Base-by-base conservation (phyloP, 1,284 basidiomycete genomes). In the Leccinum pachyderme region DNA sequence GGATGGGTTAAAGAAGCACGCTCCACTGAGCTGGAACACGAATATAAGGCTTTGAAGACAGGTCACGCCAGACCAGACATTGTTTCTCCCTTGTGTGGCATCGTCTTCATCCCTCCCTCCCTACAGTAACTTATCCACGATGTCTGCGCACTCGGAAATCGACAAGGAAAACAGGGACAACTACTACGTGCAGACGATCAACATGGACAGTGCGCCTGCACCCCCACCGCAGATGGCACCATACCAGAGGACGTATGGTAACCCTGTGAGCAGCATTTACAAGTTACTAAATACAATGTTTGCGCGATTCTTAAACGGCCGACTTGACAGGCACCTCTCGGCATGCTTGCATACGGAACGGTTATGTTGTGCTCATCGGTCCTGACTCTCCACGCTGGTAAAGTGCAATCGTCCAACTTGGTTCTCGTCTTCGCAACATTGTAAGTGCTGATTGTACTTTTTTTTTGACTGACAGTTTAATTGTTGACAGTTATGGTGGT, bases 351-450 rank as follows among this genome's bases (percentile, higher is more conserved):
- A 25, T 67, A 67, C 31, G 64, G 68, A 31, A 67, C 65, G 6
- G 68, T 67, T 37, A 67, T 70, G 12, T 47, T 70, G 49, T 70
- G 68, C 47, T 70, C 65, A 6, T 67, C 65, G 1, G 37, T 67
- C 49, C 39, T 70, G 47, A 67, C 65, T 9, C 58, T 67, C 12
- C 44, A 43, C 28, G 54, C 65, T 25, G 59, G 61, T 5, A 49
- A 45, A 32, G 62, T 68, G 37, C 35, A 57, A 35, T 52, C 62
- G n/a, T 51, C 63, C 2, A 67, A 65, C 54, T 46, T 67, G 53
- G 66, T 70, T 24, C 55, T 70, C 31, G 64, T 70, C 33, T 70
- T 67, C 12, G 66, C 68, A 3, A 63, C 53, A 5, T 70, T 67
- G 66, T 70, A 48, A 22, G 66, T 53, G 32, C 37, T 41, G 15